Conservation (phyloP, 2,329 filamentous ascomycete genomes). For the Calonectria naviculata region DNA sequence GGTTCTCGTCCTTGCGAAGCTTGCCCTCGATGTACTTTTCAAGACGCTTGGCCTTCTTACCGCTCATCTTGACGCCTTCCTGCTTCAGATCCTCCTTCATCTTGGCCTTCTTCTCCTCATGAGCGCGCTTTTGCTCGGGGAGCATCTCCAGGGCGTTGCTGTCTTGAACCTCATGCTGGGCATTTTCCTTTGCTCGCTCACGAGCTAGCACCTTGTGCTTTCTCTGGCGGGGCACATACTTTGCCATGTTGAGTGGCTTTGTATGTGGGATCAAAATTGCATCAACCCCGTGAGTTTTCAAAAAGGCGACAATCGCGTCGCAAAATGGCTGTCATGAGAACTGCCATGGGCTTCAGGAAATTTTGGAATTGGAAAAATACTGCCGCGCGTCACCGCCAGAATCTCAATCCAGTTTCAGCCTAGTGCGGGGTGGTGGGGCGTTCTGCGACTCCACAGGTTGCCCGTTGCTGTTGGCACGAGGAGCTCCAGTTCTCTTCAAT, state of each 20-base stretch:
- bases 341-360: constrained; percentile 40
- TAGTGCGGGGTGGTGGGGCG: constrained; percentile 49
- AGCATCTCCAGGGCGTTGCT: constrained; percentile 49
- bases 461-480: neutral
- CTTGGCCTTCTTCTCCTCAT: constrained; percentile 65
- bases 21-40: constrained; percentile 87
- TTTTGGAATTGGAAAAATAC: constrained; percentile 47
- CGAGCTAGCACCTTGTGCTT: constrained; percentile 78
- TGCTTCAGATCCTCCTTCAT: constrained; percentile 65
- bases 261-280: constrained; percentile 15
- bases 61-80: constrained; percentile 66
- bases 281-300: constrained; percentile 20
- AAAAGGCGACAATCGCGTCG: constrained; percentile 26
- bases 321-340: constrained; percentile 22
- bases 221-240: constrained; percentile 72
- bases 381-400: constrained; percentile 51
- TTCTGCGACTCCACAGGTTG: constrained; percentile 24
- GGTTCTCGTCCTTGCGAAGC: constrained; percentile 92
- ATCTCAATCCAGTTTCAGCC: constrained; percentile 40
- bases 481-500: neutral
- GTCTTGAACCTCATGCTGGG: constrained; percentile 51
- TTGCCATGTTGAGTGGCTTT: constrained; percentile 53
- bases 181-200: constrained; percentile 60
- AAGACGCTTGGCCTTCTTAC: constrained; percentile 74
- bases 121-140: constrained; percentile 58